A percentile compares a stretch with the other conserved stretches of the same genome.
Conservation (phyloP, 208 protist genomes). For the Naegleria gruberi region DNA sequence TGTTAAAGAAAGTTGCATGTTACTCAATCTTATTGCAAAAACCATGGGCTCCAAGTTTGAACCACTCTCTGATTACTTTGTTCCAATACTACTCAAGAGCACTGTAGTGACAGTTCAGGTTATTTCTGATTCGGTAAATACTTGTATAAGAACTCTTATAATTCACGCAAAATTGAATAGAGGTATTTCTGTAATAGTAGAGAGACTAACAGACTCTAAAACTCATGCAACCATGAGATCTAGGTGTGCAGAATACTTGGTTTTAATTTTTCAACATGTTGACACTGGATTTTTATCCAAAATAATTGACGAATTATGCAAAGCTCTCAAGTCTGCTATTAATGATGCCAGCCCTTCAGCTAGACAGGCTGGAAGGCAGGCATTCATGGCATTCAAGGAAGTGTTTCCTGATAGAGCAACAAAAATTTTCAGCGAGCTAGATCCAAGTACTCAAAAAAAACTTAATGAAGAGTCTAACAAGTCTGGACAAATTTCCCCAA, state of each 20-base stretch:
- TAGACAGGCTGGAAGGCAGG: neutral
- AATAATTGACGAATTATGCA: neutral
- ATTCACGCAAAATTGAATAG: neutral
- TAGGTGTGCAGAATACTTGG: neutral
- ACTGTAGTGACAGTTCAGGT: neutral
- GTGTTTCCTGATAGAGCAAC: neutral
- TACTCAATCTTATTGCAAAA: neutral
- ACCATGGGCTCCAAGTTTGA: neutral
- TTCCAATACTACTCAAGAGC: neutral
- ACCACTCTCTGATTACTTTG: neutral
- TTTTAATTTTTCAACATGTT: neutral
- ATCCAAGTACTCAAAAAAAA: neutral
- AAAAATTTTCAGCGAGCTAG: neutral
- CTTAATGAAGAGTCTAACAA: neutral
- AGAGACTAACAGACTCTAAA: neutral
- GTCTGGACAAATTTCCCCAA: neutral
- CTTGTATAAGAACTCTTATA: neutral
- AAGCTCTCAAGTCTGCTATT: neutral
- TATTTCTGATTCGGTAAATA: neutral
- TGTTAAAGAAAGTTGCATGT: neutral
- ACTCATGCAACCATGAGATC: neutral
- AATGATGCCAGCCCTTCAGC: neutral
- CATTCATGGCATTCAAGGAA: neutral
- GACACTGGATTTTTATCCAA: neutral
- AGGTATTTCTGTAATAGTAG: neutral